Base-by-base conservation (phyloP, 768 basidiomycete genomes). In the Suillus decipiens region DNA sequence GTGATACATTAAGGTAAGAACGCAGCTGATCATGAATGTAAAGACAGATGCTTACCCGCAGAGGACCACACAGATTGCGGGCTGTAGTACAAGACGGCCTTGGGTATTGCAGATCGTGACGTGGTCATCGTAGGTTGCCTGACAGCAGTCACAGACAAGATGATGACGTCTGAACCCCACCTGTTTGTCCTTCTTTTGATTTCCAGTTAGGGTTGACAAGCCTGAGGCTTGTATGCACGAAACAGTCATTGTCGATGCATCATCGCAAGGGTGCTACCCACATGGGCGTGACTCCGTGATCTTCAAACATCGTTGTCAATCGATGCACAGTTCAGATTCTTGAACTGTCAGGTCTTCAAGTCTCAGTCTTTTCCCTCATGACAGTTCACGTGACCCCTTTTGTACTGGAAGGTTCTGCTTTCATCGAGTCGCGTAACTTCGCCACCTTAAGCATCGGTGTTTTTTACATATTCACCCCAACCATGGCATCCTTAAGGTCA, bases 31-130 rank as follows among this genome's bases (percentile, higher is more conserved):
- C n/a, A 59, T 42, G 24, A 39, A 39, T 57, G 22, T 11, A 28
- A 28, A 57, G 17, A 41, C 10, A 24, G 11, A 37, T n/a, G 73
- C 82, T 70, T 65, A 89, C 89, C 83, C 54, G 82, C 85, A 56
- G 84, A 80, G 41, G 84, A 86, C 90, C 89, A 92, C 60, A 86
- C 76, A 4, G 86, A 88, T 2, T 69, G 60, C 6, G 83, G 80
- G 61, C 76, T 83, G 74, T 88, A 88, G 76, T 94, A 95, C 1
- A 95, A 79, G 45, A 90, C 85, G n/a, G 93, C 93, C 76, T 93
- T 94, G 59, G 89, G 86, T 58, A 89, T 65, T 55, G 66, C 59
- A 59, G 56, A 62, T n/a, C n/a, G n/a, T 41, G 45, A 55, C 2
- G 64, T 50, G 37, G 68, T 37, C 69, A 69, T 71, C 65, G 55